Evolutionary conservation across 306 rosid species (phyloP).

Genomic region (Gynostemma pentaphyllum): DNA sequence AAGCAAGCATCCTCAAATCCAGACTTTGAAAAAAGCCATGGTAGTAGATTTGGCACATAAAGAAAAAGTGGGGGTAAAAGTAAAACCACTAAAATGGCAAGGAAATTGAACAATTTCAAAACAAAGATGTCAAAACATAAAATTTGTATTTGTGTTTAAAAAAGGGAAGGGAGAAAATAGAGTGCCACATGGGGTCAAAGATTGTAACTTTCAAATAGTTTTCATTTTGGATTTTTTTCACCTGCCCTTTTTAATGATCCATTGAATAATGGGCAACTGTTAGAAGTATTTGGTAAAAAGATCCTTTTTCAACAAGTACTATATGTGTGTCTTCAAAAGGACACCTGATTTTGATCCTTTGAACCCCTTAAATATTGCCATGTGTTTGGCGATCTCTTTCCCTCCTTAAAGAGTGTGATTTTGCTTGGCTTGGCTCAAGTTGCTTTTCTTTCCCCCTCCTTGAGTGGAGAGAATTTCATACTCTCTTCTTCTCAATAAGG

Average conservation of each 20-base stretch:
- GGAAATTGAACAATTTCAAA: not conserved
- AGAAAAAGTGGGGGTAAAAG: constrained; percentile 4
- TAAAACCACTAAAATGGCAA: not conserved
- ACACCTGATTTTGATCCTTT: not conserved
- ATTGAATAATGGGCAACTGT: constrained; percentile 2
- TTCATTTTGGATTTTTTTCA: constrained; percentile 7
- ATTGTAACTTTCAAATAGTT: constrained; percentile 11
- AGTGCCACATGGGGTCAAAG: constrained; percentile 7
- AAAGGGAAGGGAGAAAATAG: not conserved
- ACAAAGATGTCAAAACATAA: not conserved
- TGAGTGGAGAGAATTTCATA: too few species aligned
- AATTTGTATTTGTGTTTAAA: too few species aligned
- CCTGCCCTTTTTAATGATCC: not conserved
- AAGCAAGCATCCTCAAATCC: not conserved
- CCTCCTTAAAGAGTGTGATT: constrained; percentile 4
- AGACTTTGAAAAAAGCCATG: not conserved
- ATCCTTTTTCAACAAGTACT: not conserved
- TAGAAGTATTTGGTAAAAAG: constrained; percentile 2
- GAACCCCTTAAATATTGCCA: constrained; percentile 4
- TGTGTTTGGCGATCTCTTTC: constrained; percentile 2
- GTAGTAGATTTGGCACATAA: not conserved
- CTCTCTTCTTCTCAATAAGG: too few species aligned
- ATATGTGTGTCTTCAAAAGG: constrained; percentile 3
- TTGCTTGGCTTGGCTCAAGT: not conserved
- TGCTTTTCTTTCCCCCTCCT: not conserved